Base-by-base conservation (phyloP, 306 rosid genomes). In the Vigna nakashimae region DNA sequence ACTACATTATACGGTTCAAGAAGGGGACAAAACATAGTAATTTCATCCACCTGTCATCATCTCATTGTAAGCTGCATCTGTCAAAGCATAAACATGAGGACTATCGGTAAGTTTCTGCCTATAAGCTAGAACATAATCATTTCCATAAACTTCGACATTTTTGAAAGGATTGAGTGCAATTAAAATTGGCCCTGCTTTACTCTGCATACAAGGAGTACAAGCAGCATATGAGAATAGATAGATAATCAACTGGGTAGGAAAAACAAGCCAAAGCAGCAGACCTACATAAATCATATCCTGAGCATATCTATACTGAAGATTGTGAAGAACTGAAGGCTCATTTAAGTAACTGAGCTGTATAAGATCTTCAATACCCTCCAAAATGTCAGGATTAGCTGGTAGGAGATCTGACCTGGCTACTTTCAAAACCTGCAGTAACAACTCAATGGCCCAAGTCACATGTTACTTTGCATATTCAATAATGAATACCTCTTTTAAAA, bases 331-430 rank as follows among this genome's bases (percentile, higher is more conserved):
- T 5, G 98, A 91, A 26, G 99, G 97, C 71, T 96, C 99, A 32
- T 96, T 96, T 82, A 96, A 84, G 78, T 89, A 93, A 87, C 98
- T 88, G 79, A 96, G 98, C 82, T 90, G 97, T 66, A 79, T 81
- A 79, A 96, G 99, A 90, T 96, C 97, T 67, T 96, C 99, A 14
- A 87, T 98, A 63, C 93, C 99, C 76, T 90, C 90, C 63, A 96
- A 77, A 66, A 90, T 86, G 85, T 91, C 94, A 51, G 98, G 99
- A 86, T 96, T 96, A 48, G 97, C 98, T 2, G 99, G 99, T 49
- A 90, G 74, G 43, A 96, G 89, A 48, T 93, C 93, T 38, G 62
- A 82, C 49, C 86, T 84, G 32, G 85, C 65, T 48, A 96, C 89
- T 75, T 84, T 88, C 80, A 89, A 79, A 68, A 90, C 84, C 99